These are phyloP conservation scores for Apiospora rasikravindrae DNA, from an alignment of 2,329 filamentous ascomycete species.

Conservation along the genomic window DNA sequence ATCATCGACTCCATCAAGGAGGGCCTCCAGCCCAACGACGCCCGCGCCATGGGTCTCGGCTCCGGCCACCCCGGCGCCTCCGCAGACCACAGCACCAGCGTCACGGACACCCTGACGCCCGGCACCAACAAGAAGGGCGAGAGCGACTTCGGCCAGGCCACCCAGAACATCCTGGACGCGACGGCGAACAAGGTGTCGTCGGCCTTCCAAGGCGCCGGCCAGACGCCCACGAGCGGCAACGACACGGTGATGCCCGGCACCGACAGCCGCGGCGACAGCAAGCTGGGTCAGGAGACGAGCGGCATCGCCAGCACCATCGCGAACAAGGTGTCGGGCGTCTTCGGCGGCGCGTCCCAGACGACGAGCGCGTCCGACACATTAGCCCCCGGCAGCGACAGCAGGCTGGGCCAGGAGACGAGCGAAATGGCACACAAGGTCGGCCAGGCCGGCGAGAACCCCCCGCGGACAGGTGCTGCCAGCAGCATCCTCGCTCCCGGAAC, in stretches of 20 bases:
- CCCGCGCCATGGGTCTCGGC: constrained; percentile 12
- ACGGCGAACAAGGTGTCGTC: constrained; percentile 2
- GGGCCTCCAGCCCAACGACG: constrained; percentile 17
- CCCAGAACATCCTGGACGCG: not conserved
- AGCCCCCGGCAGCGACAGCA: not conserved
- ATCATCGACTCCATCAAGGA: constrained; percentile 17
- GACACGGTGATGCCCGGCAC: constrained; percentile 2
- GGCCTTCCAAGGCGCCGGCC: not conserved
- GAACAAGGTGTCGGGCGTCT: constrained; percentile 11
- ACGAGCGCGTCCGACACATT: constrained; percentile 9
- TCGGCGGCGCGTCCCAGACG: not conserved
- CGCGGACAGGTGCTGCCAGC: not conserved
- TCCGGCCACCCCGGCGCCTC: constrained; percentile 4
- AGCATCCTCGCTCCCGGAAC: not conserved
- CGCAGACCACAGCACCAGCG: not conserved
- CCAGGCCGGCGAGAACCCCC: not conserved
- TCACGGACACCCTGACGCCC: not conserved
- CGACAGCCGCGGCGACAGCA: constrained; percentile 15
- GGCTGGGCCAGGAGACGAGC: constrained; percentile 16
- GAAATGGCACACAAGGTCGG: not conserved
- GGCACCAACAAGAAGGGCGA: constrained; percentile 16
- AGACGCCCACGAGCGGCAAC: not conserved
- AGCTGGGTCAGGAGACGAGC: constrained; percentile 11
- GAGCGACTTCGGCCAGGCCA: not conserved
- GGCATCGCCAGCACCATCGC: constrained; percentile 12